Percentiles rank a stretch among this genome's conserved stretches.
phyloP scores from a whole-genome alignment of 139 green algal genomes.

The Nannochloris sp. region DNA sequence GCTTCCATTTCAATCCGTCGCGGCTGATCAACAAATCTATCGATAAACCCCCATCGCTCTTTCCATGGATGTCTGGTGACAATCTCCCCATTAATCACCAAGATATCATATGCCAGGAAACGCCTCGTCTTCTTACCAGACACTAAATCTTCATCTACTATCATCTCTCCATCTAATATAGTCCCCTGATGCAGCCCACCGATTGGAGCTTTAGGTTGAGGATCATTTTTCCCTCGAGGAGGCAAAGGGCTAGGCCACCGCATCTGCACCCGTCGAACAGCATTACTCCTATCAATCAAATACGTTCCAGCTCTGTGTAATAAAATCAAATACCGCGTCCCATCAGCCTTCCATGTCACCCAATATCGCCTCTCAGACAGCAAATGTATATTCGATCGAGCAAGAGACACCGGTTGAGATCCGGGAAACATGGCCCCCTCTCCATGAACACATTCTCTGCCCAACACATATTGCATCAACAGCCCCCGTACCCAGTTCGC shows the following conservation, averaged over 20 bases:
- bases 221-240: neutral
- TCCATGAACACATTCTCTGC: neutral
- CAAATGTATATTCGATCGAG: conserved; percentile 50
- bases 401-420: conserved; percentile 88
- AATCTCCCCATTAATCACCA: conserved; percentile 49
- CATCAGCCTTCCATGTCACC: conserved; percentile 96
- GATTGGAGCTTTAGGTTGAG: conserved; percentile 10
- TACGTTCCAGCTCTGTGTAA: conserved; percentile 64
- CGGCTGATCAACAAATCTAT: conserved; percentile 38
- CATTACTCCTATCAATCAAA: conserved; percentile 79
- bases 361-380: conserved; percentile 59
- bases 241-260: conserved; percentile 24
- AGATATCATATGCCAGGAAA: conserved; percentile 85
- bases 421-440: conserved; percentile 57
- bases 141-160: conserved; percentile 70
- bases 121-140: conserved; percentile 33
- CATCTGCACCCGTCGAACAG: conserved; percentile 55
- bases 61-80: conserved; percentile 46
- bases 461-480: conserved; percentile 21
- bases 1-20: conserved; percentile 38
- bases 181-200: conserved; percentile 34
- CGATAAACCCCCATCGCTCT: conserved; percentile 41
- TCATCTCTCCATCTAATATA: conserved; percentile 95
- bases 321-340: conserved; percentile 91
- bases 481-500: conserved; percentile 23